Evolutionary conservation across 2,329 filamentous ascomycete species (phyloP).

Genomic region (Ramichloridium luteum): DNA sequence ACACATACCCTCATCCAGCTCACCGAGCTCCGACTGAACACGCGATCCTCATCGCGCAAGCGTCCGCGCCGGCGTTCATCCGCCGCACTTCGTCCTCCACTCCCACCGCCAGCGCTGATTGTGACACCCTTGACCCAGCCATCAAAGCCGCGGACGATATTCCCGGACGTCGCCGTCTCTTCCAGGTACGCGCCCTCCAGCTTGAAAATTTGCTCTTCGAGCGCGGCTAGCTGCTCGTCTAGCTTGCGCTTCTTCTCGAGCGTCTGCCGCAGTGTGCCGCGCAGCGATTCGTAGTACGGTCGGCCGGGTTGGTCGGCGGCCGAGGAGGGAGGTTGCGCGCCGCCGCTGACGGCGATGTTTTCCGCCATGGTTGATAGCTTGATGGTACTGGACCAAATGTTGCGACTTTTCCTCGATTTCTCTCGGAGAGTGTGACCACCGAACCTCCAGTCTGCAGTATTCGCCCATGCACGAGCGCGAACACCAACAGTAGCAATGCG

Average conservation of each 20-base stretch:
- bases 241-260: constrained; percentile 53
- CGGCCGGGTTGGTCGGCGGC: constrained; percentile 35
- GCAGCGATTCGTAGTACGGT: constrained; percentile 60
- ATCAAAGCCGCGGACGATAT: constrained; percentile 96
- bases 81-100: constrained; percentile 27
- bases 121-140: constrained; percentile 85
- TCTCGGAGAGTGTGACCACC: too few species aligned
- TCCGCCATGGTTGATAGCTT: constrained; percentile 34
- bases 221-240: constrained; percentile 35
- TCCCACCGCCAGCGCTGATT: constrained; percentile 29
- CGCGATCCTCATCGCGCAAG: constrained; percentile 56
- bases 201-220: constrained; percentile 73
- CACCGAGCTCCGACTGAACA: constrained; percentile 42
- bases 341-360: constrained; percentile 30
- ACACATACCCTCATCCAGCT: constrained; percentile 24
- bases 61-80: constrained; percentile 54
- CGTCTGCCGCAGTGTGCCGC: constrained; percentile 54
- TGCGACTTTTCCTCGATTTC: too few species aligned
- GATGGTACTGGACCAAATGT: too few species aligned
- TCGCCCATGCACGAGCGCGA: too few species aligned
- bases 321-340: constrained; percentile 21
- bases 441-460: too few species aligned
- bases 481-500: too few species aligned
- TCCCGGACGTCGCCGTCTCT: constrained; percentile 69
- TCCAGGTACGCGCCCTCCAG: constrained; percentile 84